Evolutionary conservation across 805 yeast genomes (phyloP).

Genomic region (Kazachstania psychrophila): DNA sequence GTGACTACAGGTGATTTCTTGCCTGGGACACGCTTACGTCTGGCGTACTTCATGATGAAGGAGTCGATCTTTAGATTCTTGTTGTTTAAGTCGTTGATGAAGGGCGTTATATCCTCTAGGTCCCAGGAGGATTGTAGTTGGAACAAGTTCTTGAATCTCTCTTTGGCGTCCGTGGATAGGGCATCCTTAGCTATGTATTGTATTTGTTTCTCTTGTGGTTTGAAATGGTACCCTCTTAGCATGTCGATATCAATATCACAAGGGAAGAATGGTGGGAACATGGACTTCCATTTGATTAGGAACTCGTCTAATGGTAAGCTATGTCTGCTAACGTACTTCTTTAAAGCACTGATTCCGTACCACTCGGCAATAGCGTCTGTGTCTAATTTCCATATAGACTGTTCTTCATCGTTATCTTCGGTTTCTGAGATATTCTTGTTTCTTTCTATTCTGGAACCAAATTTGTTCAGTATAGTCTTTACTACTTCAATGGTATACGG

Average conservation of each 20-base stretch:
- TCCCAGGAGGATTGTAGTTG: slow-evolving; percentile 50
- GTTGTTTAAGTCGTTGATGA: slow-evolving; percentile 47
- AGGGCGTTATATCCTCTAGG: slow-evolving; percentile 53
- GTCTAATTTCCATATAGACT: slow-evolving; percentile 39
- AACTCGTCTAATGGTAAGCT: slow-evolving; percentile 41
- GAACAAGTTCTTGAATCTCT: slow-evolving; percentile 46
- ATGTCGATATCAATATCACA: slow-evolving; percentile 47
- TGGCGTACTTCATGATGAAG: slow-evolving; percentile 55
- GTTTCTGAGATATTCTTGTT: slow-evolving; percentile 9
- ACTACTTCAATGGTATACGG: slow-evolving; percentile 37
- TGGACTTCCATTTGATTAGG: slow-evolving; percentile 51
- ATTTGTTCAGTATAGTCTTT: slow-evolving; percentile 42
- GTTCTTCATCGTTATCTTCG: slow-evolving; percentile 8
- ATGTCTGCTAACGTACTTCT: slow-evolving; percentile 27
- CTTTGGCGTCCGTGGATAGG: slow-evolving; percentile 41
- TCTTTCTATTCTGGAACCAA: no score
- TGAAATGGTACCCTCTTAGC: slow-evolving; percentile 47
- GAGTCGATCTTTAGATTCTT: slow-evolving; percentile 46
- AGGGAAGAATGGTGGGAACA: slow-evolving; percentile 54
- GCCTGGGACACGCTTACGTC: slow-evolving; percentile 38
- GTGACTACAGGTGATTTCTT: slow-evolving; percentile 33
- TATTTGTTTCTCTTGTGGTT: slow-evolving; percentile 43
- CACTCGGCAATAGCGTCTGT: slow-evolving; percentile 41
- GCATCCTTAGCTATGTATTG: slow-evolving; percentile 42
- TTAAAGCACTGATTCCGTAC: slow-evolving; percentile 53